phyloP scores from a whole-genome alignment of 2,329 filamentous ascomycete species.

The Aspergillus ochraceoroseus region DNA sequence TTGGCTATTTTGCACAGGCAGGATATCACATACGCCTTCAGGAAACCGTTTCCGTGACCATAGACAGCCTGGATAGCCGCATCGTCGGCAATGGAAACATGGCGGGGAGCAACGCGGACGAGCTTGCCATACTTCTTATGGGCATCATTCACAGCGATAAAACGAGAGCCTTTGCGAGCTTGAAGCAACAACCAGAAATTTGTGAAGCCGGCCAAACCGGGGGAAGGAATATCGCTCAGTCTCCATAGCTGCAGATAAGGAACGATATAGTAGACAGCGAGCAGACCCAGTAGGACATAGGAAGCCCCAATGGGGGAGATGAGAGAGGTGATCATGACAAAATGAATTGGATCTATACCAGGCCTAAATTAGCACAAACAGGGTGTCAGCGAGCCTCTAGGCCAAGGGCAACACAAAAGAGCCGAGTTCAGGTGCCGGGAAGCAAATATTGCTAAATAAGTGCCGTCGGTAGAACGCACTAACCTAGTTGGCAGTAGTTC shows the following conservation, averaged over 20 bases:
- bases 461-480: constrained; percentile 2
- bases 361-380: not conserved
- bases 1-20: not conserved
- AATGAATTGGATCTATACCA: not conserved
- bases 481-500: constrained; percentile 10
- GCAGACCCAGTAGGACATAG: constrained; percentile 46
- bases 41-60: constrained; percentile 70
- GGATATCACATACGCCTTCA: constrained; percentile 56
- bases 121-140: constrained; percentile 75
- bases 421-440: constrained; percentile 1
- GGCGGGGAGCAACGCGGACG: constrained; percentile 76
- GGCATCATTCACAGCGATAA: constrained; percentile 59
- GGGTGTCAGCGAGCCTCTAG: not conserved
- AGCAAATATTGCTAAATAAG: not conserved
- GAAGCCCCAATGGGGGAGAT: constrained; percentile 31
- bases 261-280: constrained; percentile 53
- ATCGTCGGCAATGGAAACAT: constrained; percentile 75
- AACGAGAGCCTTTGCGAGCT: constrained; percentile 61
- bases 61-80: constrained; percentile 73
- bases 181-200: constrained; percentile 75
- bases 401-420: not conserved
- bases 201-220: constrained; percentile 59
- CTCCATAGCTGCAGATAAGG: constrained; percentile 55
- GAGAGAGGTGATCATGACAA: not conserved
- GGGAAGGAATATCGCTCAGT: constrained; percentile 50